These are phyloP conservation scores for Pichia sp. DNA, from an alignment of 1,139 yeast genomes.

Conservation along the genomic window DNA sequence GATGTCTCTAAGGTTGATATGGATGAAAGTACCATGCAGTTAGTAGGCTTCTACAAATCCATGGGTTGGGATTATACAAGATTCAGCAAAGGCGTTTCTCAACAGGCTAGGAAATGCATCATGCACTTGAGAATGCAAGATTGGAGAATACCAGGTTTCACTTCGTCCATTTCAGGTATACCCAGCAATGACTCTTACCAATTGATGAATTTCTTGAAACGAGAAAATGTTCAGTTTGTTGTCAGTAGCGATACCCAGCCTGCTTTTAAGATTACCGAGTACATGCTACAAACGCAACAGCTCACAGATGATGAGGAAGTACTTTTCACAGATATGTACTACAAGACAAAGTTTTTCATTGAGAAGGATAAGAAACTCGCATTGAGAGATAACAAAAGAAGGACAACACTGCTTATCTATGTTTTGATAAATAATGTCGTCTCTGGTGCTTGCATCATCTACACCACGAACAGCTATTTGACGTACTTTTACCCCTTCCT, in stretches of 20 bases:
- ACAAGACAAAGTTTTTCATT: slow-evolving; percentile 15
- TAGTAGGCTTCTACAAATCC: slow-evolving; percentile 14
- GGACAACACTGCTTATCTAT: slow-evolving; percentile 32
- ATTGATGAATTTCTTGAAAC: slow-evolving; percentile 2
- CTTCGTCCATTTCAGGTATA: not conserved
- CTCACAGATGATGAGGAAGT: slow-evolving; percentile 15
- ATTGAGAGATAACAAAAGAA: not conserved
- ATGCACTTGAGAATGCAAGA: slow-evolving; percentile 40
- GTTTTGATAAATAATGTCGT: slow-evolving; percentile 52
- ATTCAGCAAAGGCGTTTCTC: slow-evolving; percentile 9
- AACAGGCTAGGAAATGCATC: slow-evolving; percentile 25
- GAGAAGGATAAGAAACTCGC: slow-evolving; percentile 4
- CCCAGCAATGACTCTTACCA: not conserved
- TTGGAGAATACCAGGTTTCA: slow-evolving; percentile 20
- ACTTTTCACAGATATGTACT: slow-evolving; percentile 26
- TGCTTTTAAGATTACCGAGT: slow-evolving; percentile 24
- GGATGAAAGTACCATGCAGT: slow-evolving; percentile 6
- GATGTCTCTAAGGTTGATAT: slow-evolving; percentile 6
- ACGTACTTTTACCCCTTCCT: slow-evolving; percentile 49
- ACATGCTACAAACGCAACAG: slow-evolving; percentile 18
- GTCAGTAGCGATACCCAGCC: slow-evolving; percentile 22
- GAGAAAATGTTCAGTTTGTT: slow-evolving; percentile 25
- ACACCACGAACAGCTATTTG: slow-evolving; percentile 41
- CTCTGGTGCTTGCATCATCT: slow-evolving; percentile 49
- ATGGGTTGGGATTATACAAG: slow-evolving; percentile 19